Evolutionary conservation across 1,284 basidiomycete genomes (phyloP).

Genomic region (Ceratobasidium sp.): DNA sequence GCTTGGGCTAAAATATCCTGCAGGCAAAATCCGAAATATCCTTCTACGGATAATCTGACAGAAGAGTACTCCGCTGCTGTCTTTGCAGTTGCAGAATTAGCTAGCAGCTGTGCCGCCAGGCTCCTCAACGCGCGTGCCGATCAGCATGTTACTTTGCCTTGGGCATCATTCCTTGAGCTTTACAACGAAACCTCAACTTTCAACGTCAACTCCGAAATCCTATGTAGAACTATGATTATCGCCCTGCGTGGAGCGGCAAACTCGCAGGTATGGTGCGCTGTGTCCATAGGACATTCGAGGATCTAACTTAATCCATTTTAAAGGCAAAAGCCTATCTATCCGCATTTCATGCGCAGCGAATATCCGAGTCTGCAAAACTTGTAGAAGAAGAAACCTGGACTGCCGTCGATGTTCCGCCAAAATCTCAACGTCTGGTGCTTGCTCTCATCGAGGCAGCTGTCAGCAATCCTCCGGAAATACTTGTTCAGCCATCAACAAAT

Average conservation of each 20-base stretch:
- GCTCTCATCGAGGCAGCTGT: slow-evolving; percentile 84
- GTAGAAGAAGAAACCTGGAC: slow-evolving; percentile 94
- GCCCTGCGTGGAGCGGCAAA: slow-evolving; percentile 84
- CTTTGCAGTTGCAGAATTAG: slow-evolving; percentile 80
- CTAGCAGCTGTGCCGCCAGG: slow-evolving; percentile 81
- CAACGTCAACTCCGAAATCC: slow-evolving; percentile 83
- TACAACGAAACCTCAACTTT: slow-evolving; percentile 91
- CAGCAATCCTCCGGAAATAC: slow-evolving; percentile 75
- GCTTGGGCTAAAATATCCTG: background rate
- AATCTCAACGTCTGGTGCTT: slow-evolving; percentile 74
- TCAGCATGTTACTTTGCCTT: slow-evolving; percentile 74
- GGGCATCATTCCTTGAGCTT: slow-evolving; percentile 79
- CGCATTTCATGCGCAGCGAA: slow-evolving; percentile 82
- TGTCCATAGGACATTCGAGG: slow-evolving; percentile 40
- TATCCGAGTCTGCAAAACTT: slow-evolving; percentile 83
- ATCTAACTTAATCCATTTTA: slow-evolving; percentile 39
- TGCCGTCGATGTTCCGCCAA: slow-evolving; percentile 73
- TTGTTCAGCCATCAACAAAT: slow-evolving; percentile 48
- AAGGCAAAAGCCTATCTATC: slow-evolving; percentile 89
- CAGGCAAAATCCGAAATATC: slow-evolving; percentile 10
- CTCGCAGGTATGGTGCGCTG: slow-evolving; percentile 64
- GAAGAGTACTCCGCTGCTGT: slow-evolving; percentile 50
- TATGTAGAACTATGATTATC: slow-evolving; percentile 90
- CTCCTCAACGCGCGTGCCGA: slow-evolving; percentile 79
- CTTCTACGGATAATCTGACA: background rate